A percentile compares a stretch with the other conserved stretches of the same genome.
These are phyloP conservation scores for Populus hybrid DNA, from an alignment of 441 rosid genomes.

Conservation along the genomic window DNA sequence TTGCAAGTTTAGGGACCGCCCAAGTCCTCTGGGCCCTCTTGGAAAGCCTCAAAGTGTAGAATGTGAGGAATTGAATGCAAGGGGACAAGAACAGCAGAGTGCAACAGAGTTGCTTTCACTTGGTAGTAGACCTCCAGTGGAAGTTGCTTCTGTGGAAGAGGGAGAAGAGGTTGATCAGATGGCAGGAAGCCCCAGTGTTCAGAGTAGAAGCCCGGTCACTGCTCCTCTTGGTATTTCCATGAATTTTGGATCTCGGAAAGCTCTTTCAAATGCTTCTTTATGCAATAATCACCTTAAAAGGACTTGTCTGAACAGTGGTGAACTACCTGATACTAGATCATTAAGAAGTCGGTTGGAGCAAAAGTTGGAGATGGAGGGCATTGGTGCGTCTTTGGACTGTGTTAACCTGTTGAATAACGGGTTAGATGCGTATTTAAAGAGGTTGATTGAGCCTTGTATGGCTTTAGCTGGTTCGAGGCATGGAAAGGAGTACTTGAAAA, in stretches of 20 bases:
- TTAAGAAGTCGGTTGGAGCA: slow-evolving; percentile 44
- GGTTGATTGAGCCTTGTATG: slow-evolving; percentile 58
- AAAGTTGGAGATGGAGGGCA: slow-evolving; percentile 54
- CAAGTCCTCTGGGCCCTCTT: slow-evolving; percentile 38
- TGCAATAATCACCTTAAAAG: slow-evolving; percentile 10
- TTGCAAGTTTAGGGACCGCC: slow-evolving; percentile 52
- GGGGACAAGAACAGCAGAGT: slow-evolving; percentile 40
- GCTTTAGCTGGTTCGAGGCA: slow-evolving; percentile 41
- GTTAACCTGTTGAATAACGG: slow-evolving; percentile 55
- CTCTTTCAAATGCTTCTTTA: slow-evolving; percentile 17
- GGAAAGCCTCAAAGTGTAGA: slow-evolving; percentile 36
- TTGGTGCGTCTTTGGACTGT: slow-evolving; percentile 40
- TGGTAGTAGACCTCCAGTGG: slow-evolving; percentile 53
- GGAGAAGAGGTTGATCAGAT: slow-evolving; percentile 86
- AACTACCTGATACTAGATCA: slow-evolving; percentile 58
- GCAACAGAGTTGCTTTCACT: slow-evolving; percentile 57
- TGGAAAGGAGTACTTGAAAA: slow-evolving; percentile 11
- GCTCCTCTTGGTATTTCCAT: slow-evolving; percentile 69
- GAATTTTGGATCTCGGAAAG: slow-evolving; percentile 27
- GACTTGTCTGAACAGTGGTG: slow-evolving; percentile 44
- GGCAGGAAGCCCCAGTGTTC: slow-evolving; percentile 52
- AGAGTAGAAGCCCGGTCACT: slow-evolving; percentile 55
- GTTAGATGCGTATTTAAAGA: slow-evolving; percentile 50
- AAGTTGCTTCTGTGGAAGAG: slow-evolving; percentile 50
- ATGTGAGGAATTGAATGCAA: slow-evolving; percentile 41